A percentile compares a stretch with the other conserved stretches of the same genome.
Conservation (phyloP, 2,329 filamentous ascomycete genomes). For the Zelopaecilomyces penicillatus region DNA sequence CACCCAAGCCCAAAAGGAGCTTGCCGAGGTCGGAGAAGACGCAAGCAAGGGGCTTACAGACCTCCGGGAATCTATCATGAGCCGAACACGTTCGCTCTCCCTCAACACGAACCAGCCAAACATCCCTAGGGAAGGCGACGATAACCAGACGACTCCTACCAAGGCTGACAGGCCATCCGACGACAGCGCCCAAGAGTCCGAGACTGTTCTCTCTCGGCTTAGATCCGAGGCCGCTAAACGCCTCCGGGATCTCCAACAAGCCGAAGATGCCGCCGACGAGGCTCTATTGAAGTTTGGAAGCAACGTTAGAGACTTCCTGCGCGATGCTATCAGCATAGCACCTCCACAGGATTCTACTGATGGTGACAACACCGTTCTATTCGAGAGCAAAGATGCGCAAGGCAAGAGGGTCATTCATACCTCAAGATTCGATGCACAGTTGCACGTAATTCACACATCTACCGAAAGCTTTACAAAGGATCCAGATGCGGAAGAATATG, state of each 20-base stretch:
- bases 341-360: conserved; percentile 53
- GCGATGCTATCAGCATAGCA: conserved; percentile 82
- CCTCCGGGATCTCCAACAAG: conserved; percentile 79
- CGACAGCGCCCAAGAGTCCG: conserved; percentile 37
- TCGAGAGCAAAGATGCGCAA: conserved; percentile 84
- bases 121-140: conserved; percentile 20
- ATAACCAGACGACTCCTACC: conserved; percentile 40
- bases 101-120: conserved; percentile 37
- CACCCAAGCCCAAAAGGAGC: conserved; percentile 79
- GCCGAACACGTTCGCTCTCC: conserved; percentile 65
- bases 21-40: conserved; percentile 68
- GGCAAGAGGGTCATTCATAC: conserved; percentile 93
- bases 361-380: conserved; percentile 58
- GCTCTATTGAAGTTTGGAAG: conserved; percentile 85
- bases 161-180: conserved; percentile 30
- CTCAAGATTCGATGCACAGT: conserved; percentile 86
- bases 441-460: conserved; percentile 89
- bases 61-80: conserved; percentile 59
- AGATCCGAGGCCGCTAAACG: conserved; percentile 70
- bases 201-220: conserved; percentile 67
- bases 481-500: conserved; percentile 66
- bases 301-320: conserved; percentile 81
- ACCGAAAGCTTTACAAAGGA: conserved; percentile 76
- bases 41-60: conserved; percentile 73
- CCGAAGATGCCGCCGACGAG: conserved; percentile 94